Conservation (phyloP, 495 filamentous ascomycete genomes). For the Hypoxylon fuscum region DNA sequence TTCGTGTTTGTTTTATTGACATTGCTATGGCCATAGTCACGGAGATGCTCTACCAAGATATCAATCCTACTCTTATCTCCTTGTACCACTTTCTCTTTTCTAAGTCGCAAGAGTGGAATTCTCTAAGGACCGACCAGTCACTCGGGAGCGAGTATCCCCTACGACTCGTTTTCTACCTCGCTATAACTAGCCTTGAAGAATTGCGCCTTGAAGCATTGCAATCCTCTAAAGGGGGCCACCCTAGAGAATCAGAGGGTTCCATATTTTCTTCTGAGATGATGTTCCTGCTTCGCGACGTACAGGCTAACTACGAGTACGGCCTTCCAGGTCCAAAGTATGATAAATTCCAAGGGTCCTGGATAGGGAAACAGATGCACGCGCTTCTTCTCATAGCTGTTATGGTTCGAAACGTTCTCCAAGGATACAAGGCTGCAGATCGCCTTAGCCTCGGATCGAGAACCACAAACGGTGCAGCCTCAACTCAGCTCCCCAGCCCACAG, state of each 20-base stretch:
- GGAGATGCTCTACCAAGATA: neutral
- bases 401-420: constrained; percentile 5
- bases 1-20: neutral
- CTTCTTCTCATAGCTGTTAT: constrained; percentile 19
- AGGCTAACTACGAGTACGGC: constrained; percentile 2
- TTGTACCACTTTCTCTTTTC: constrained; percentile 13
- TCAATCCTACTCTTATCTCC: constrained; percentile 8
- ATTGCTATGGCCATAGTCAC: constrained; percentile 6
- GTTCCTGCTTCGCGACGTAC: neutral
- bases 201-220: too few relatives aligned
- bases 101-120: neutral
- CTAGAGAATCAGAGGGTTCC: too few relatives aligned
- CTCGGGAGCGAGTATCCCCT: constrained; percentile 11
- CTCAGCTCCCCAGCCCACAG: constrained; percentile 16
- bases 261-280: neutral
- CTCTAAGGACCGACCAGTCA: constrained; percentile 2
- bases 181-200: constrained; percentile 19
- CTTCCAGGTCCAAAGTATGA: constrained; percentile 6
- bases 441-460: neutral
- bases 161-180: constrained; percentile 27
- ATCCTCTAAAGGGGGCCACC: constrained; percentile 2
- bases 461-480: neutral
- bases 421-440: neutral
- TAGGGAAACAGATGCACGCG: constrained; percentile 20
- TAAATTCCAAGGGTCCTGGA: constrained; percentile 19